Percentiles rank a stretch among this genome's conserved stretches.
Evolutionary conservation across 73 alveolate species (phyloP).

Genomic region (Paramecium sonneborni): DNA sequence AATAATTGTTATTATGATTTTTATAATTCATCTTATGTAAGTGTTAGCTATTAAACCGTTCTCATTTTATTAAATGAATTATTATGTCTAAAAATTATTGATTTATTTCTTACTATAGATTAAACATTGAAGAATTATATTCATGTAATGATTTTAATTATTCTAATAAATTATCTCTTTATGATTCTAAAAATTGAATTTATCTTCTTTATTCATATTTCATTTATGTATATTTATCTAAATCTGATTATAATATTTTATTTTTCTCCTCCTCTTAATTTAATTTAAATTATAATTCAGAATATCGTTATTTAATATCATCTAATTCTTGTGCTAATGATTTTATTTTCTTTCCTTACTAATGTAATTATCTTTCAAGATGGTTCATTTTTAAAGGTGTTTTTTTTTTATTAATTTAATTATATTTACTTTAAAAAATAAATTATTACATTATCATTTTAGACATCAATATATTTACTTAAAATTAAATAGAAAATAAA

Average conservation of each 20-base stretch:
- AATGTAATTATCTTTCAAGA: not conserved
- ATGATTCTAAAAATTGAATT: not conserved
- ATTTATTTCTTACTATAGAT: not conserved
- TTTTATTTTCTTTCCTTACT: not conserved
- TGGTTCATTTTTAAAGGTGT: not conserved
- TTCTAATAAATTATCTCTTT: not conserved
- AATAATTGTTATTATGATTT: not conserved
- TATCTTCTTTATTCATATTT: not conserved
- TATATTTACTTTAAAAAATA: not conserved
- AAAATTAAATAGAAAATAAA: too few species aligned
- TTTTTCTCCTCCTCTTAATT: not conserved
- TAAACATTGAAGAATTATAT: not conserved
- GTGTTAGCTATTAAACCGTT: not conserved
- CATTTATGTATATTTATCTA: not conserved
- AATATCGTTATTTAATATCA: not conserved
- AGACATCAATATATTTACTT: not conserved
- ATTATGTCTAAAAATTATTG: not conserved
- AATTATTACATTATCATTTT: not conserved
- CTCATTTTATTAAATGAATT: not conserved
- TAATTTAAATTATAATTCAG: not conserved
- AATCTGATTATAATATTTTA: not conserved
- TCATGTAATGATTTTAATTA: conserved; percentile 1
- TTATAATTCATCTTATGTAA: not conserved
- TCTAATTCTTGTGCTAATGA: not conserved
- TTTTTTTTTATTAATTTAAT: not conserved